Conservation (phyloP, 495 filamentous ascomycete genomes). For the Tuber melanosporum region DNA sequence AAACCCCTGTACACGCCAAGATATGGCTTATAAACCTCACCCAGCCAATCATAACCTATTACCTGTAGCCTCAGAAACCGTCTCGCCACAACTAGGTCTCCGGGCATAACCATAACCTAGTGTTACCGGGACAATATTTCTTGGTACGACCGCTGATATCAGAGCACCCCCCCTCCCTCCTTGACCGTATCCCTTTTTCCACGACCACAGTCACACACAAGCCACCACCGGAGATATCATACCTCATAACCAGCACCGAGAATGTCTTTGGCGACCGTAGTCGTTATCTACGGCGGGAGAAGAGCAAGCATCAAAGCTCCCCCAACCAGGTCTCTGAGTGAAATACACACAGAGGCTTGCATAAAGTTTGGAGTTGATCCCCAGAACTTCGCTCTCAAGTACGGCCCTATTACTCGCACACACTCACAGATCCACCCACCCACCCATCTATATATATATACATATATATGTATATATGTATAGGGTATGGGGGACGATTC, state of each 20-base stretch:
- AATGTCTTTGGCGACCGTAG: conserved; percentile 77
- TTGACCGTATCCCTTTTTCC: background rate
- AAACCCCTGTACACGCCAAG: background rate
- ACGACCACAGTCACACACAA: background rate
- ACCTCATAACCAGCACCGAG: conserved; percentile 17
- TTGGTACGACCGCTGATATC: background rate
- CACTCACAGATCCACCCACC: background rate
- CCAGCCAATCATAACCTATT: too few relatives aligned
- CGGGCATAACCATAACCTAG: background rate
- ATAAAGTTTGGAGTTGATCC: conserved; percentile 63
- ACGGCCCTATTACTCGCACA: conserved; percentile 34
- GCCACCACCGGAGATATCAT: background rate
- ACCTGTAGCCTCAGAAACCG: too few relatives aligned
- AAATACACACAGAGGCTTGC: conserved; percentile 81
- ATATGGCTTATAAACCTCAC: background rate
- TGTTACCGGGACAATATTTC: background rate
- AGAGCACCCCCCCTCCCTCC: background rate
- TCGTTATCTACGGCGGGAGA: conserved; percentile 72
- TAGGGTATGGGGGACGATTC: conserved; percentile 1
- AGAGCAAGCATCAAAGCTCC: conserved; percentile 74
- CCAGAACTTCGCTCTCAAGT: conserved; percentile 78
- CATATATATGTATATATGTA: background rate
- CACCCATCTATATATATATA: background rate
- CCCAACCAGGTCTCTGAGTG: conserved; percentile 69
- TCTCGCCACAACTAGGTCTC: background rate